These are phyloP conservation scores for Ilyonectria destructans DNA, from an alignment of 2,329 filamentous ascomycete species.

Conservation along the genomic window DNA sequence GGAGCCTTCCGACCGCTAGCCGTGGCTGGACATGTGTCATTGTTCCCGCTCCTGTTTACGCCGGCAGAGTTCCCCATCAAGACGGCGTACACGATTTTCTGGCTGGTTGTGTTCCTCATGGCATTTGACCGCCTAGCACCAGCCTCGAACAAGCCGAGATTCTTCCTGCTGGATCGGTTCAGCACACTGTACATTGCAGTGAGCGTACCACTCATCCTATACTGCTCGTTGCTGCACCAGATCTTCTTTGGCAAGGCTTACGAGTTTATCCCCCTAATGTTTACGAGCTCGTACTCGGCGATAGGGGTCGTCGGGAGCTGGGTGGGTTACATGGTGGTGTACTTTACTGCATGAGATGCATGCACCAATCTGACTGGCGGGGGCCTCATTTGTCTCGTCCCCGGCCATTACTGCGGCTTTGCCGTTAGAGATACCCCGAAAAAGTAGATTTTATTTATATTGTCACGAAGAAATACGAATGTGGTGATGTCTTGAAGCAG, in stretches of 20 bases:
- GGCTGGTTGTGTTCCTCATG: conserved; percentile 89
- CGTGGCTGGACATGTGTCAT: conserved; percentile 93
- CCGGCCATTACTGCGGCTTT: conserved; percentile 9
- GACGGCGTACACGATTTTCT: conserved; percentile 91
- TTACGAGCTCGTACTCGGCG: conserved; percentile 94
- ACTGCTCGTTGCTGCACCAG: conserved; percentile 88
- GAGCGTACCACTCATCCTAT: conserved; percentile 90
- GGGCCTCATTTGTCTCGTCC: conserved; percentile 3
- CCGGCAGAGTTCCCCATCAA: conserved; percentile 95
- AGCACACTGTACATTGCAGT: conserved; percentile 91
- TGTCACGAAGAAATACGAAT: not conserved
- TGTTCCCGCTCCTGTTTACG: conserved; percentile 95
- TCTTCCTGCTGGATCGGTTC: conserved; percentile 94
- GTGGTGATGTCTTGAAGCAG: not conserved
- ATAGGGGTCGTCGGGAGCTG: conserved; percentile 97
- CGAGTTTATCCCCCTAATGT: conserved; percentile 97
- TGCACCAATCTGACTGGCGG: conserved; percentile 12
- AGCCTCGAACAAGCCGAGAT: conserved; percentile 82
- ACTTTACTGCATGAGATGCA: conserved; percentile 73
- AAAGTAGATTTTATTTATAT: conserved; percentile 16
- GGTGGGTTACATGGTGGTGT: conserved; percentile 94
- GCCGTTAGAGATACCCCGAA: conserved; percentile 27
- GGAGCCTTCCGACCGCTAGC: conserved; percentile 93
- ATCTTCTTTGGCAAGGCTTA: conserved; percentile 87
- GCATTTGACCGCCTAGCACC: conserved; percentile 91